A percentile compares a stretch with the other conserved stretches of the same genome.
phyloP scores from a whole-genome alignment of 2,329 filamentous ascomycete species.

The Pseudogymnoascus sp. region DNA sequence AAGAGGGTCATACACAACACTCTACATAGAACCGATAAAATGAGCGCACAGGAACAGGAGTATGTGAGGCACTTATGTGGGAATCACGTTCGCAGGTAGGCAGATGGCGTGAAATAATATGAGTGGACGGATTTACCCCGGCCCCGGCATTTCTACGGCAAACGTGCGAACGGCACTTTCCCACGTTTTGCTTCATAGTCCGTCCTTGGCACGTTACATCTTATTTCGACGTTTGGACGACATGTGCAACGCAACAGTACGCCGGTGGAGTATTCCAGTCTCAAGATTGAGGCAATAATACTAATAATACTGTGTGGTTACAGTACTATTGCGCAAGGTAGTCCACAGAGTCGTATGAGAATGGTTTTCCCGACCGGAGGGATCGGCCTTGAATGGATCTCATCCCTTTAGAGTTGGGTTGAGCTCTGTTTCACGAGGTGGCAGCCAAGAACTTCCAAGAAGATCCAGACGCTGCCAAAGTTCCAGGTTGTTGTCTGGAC shows the following conservation, averaged over 20 bases:
- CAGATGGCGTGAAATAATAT: too few species aligned
- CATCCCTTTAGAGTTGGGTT: neutral
- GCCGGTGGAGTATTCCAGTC: neutral
- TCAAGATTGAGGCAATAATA: neutral
- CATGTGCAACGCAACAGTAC: neutral
- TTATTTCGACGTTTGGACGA: neutral
- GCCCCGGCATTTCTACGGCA: neutral
- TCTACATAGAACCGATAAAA: neutral
- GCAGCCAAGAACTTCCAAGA: conserved; percentile 5
- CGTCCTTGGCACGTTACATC: neutral
- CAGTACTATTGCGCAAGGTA: neutral
- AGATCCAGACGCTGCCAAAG: neutral
- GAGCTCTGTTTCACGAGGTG: neutral
- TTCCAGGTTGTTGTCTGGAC: neutral
- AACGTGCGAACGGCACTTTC: neutral
- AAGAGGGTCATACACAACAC: neutral
- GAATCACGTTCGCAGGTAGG: neutral
- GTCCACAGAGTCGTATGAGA: neutral
- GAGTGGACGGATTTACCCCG: neutral
- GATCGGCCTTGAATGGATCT: neutral
- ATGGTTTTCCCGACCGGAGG: neutral
- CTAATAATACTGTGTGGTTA: neutral
- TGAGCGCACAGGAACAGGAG: neutral
- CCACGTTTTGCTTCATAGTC: neutral
- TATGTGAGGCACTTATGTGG: neutral